Conservation (phyloP, 208 protist genomes). For the Wallacemonas rigidus region DNA sequence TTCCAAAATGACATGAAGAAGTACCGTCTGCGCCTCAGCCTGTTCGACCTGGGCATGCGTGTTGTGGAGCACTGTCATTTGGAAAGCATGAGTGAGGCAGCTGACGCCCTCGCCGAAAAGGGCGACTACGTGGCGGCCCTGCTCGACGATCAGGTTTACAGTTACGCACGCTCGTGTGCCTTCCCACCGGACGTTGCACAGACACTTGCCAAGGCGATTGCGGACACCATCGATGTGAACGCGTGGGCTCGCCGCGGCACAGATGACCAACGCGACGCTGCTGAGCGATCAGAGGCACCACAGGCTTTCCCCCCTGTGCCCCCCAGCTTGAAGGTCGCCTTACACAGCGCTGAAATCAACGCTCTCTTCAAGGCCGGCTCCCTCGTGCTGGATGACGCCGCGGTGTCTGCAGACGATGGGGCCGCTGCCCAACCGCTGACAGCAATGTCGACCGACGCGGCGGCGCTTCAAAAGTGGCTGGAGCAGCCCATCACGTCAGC, state of each 20-base stretch:
- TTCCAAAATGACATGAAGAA: slow-evolving; percentile 87
- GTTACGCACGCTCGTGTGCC: slow-evolving; percentile 79
- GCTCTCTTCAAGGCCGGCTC: slow-evolving; percentile 45
- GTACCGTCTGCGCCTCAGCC: slow-evolving; percentile 79
- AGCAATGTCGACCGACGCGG: background rate
- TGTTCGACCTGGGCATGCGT: slow-evolving; percentile 83
- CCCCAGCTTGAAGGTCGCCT: slow-evolving; percentile 27
- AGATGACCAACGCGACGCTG: background rate
- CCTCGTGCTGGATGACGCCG: slow-evolving; percentile 24
- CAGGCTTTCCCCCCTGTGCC: slow-evolving; percentile 15
- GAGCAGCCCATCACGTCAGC: slow-evolving; percentile 40
- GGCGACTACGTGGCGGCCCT: slow-evolving; percentile 49
- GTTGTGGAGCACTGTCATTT: slow-evolving; percentile 89
- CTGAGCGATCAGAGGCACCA: background rate
- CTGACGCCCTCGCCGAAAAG: slow-evolving; percentile 44
- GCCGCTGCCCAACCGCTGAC: background rate
- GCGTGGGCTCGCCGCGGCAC: slow-evolving; percentile 32
- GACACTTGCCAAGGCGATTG: slow-evolving; percentile 63
- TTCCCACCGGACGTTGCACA: slow-evolving; percentile 55
- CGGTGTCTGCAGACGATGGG: background rate
- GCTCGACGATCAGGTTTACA: slow-evolving; percentile 69
- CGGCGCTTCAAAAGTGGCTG: slow-evolving; percentile 25
- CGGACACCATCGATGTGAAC: slow-evolving; percentile 70
- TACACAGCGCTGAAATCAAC: slow-evolving; percentile 32
- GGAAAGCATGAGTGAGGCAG: slow-evolving; percentile 66